Evolutionary conservation across 164 flowering plant genomes (phyloP).

Genomic region (Brasenia schreberi): DNA sequence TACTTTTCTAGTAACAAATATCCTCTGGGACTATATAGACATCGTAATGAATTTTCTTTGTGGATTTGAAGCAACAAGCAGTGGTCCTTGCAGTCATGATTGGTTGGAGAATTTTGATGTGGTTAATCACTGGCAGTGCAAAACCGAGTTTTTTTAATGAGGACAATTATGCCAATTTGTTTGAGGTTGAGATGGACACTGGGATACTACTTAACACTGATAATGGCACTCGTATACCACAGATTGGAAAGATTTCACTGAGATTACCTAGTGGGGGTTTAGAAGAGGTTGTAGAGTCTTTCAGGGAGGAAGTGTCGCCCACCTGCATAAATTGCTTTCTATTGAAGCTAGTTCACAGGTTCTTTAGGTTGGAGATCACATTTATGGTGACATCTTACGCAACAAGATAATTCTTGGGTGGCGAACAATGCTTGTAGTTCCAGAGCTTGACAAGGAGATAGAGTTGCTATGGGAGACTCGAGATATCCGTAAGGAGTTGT

Average conservation of each 20-base stretch:
- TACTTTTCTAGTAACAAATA: constrained; percentile 91
- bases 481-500: constrained; percentile 74
- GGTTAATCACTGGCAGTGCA: constrained; percentile 51
- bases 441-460: constrained; percentile 94
- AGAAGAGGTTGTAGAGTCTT: constrained; percentile 47
- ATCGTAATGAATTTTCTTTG: constrained; percentile 95
- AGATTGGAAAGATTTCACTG: constrained; percentile 52
- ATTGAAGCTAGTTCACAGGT: constrained; percentile 99
- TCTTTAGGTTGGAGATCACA: constrained; percentile 99
- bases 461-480: constrained; percentile 59
- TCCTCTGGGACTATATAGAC: constrained; percentile 96
- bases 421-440: constrained; percentile 99
- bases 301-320: constrained; percentile 95
- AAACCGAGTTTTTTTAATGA: constrained; percentile 94
- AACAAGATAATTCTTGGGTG: constrained; percentile 97
- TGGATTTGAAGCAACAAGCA: constrained; percentile 22
- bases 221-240: constrained; percentile 79
- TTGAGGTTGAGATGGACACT: constrained; percentile 82
- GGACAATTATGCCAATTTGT: constrained; percentile 66
- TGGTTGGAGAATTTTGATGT: constrained; percentile 94
- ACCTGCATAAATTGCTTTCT: constrained; percentile 78
- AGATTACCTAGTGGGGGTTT: constrained; percentile 19
- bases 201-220: constrained; percentile 91
- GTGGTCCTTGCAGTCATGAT: constrained; percentile 35
- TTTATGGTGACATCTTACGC: constrained; percentile 95